Evolutionary conservation across 495 filamentous ascomycete genomes (phyloP).

Genomic region (Annulohypoxylon stygium): DNA sequence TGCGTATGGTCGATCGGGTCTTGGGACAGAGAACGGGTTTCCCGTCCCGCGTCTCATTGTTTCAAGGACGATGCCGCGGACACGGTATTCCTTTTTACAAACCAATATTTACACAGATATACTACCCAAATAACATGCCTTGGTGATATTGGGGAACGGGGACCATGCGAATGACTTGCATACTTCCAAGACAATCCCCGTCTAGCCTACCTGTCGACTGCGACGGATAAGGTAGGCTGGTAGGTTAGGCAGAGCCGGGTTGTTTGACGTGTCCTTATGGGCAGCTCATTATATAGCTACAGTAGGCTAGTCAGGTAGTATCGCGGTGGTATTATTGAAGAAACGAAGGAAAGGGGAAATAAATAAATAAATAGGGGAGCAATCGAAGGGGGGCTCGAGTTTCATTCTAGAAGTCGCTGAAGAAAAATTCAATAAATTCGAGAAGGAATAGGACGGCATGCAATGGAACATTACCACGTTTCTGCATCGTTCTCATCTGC

Average conservation of each 20-base stretch:
- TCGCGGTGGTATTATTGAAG: background rate
- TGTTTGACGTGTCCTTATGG: slow-evolving; percentile 8
- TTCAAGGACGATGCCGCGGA: slow-evolving; percentile 43
- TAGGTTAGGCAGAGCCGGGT: background rate
- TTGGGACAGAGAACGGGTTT: background rate
- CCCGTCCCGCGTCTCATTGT: slow-evolving; percentile 32
- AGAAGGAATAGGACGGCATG: slow-evolving; percentile 27
- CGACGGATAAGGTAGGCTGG: slow-evolving; percentile 26
- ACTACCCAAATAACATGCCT: slow-evolving; percentile 7
- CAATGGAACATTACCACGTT: slow-evolving; percentile 50
- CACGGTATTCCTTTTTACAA: slow-evolving; percentile 4
- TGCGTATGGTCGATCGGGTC: background rate
- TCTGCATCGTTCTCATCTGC: slow-evolving; percentile 36
- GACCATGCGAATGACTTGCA: slow-evolving; percentile 37
- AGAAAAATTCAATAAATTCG: slow-evolving; percentile 11
- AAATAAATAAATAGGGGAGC: background rate
- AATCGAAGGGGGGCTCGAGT: slow-evolving; percentile 1
- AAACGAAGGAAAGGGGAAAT: background rate
- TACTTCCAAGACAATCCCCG: slow-evolving; percentile 22
- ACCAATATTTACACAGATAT: slow-evolving; percentile 9
- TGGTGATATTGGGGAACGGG: slow-evolving; percentile 16
- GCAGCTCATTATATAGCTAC: slow-evolving; percentile 14
- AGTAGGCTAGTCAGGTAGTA: background rate
- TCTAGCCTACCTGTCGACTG: slow-evolving; percentile 25
- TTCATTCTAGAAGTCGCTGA: slow-evolving; percentile 8